Base-by-base conservation (phyloP, 2,329 filamentous ascomycete genomes). In the Clarireedia sp. region DNA sequence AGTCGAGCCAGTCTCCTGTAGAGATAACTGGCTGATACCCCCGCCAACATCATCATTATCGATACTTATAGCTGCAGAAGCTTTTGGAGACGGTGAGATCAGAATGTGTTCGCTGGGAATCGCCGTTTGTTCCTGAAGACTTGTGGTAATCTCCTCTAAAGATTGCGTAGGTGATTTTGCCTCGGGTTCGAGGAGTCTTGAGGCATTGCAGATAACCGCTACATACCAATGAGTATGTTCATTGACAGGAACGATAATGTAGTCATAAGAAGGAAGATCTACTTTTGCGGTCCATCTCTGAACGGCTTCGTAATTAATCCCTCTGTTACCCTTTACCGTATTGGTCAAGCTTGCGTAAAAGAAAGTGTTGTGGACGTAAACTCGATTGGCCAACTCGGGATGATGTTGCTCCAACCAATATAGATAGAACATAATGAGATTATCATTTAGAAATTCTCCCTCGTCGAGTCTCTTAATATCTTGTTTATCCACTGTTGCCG, bases 321-420 rank as follows among this genome's bases (percentile, higher is more conserved):
- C 75, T 56, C 75, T 76, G 36, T 73, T 72, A 37, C 81, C 75
- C 56, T 76, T 77, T 16, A 72, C 69, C 7, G 71, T 71, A 33
- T 82, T 84, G 17, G 80, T 89, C 45, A 97, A 77, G 48, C 85
- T 86, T 19, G 86, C 82, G 67, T 88, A 97, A 71, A 97, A 96
- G 71, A 90, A 96, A 0, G 89, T 94, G 68, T 91, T 97, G 74
- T 95, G 92, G 63, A 96, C 87, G 68, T 95, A 89, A 3, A 95
- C 82, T 51, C 83, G 82, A 57, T 81, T 75, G 0, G 83, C 73
- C 3, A 84, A 63, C 46, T 81, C 74, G 0, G 81, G 77, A 2
- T 77, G 75, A 10, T 77, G 73, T 40, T 74, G 70, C 66, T 91
- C 83, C 5, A 92, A 73, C 62, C 84, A 88, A 29, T 86, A 83